Evolutionary conservation across 164 flowering plant genomes (phyloP).

Genomic region (Piper betle): DNA sequence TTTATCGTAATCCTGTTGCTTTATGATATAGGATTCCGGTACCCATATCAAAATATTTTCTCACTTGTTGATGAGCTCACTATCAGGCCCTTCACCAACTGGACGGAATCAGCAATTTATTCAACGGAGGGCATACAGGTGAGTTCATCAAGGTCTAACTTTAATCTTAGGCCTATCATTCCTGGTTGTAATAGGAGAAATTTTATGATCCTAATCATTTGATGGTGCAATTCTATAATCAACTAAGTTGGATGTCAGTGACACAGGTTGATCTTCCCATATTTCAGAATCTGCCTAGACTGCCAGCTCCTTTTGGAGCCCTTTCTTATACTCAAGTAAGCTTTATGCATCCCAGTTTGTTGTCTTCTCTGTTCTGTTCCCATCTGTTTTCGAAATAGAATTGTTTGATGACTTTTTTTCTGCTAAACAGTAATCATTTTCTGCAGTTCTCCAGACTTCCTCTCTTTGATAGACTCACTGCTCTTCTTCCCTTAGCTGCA

Average conservation of each 20-base stretch:
- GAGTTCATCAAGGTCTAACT: neutral
- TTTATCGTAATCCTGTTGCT: neutral
- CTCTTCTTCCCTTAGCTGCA: conserved; percentile 51
- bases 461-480: conserved; percentile 36
- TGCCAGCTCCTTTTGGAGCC: conserved; percentile 48
- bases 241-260: conserved; percentile 1
- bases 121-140: conserved; percentile 55
- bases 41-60: conserved; percentile 45
- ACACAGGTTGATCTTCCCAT: conserved; percentile 51
- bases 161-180: neutral
- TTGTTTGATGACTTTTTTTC: neutral
- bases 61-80: conserved; percentile 50
- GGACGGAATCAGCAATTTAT: conserved; percentile 48
- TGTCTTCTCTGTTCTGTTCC: neutral
- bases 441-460: conserved; percentile 39
- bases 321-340: conserved; percentile 36
- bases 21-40: conserved; percentile 40
- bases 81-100: conserved; percentile 44
- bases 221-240: neutral
- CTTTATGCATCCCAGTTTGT: neutral
- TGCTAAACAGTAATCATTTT: neutral
- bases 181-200: neutral
- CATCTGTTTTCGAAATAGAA: neutral
- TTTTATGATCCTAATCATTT: neutral
- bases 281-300: conserved; percentile 38